Conservation (phyloP, 345 rosid species). For the Anastatica hierochuntica region DNA sequence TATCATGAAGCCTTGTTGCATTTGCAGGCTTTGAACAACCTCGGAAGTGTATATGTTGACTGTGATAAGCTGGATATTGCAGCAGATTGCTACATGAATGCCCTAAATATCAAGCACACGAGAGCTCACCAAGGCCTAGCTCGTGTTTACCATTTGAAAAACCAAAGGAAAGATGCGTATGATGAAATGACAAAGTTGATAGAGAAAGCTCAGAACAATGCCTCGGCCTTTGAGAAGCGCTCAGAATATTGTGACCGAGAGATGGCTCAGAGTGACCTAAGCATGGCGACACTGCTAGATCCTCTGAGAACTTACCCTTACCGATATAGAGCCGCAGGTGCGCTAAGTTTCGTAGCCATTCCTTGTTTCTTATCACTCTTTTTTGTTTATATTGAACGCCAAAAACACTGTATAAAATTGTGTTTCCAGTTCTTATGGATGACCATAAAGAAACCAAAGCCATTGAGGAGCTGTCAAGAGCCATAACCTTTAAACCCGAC, state of each 20-base stretch:
- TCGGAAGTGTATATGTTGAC: constrained; percentile 79
- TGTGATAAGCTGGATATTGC: constrained; percentile 87
- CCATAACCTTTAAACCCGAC: constrained; percentile 80
- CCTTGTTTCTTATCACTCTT: too few relatives aligned
- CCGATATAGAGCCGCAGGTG: constrained; percentile 96
- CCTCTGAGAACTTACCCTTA: constrained; percentile 96
- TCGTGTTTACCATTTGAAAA: constrained; percentile 74
- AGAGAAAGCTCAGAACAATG: constrained; percentile 81
- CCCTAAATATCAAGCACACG: constrained; percentile 90
- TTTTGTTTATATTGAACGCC: too few relatives aligned
- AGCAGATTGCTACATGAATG: constrained; percentile 75
- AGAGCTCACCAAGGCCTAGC: constrained; percentile 97
- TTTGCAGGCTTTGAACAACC: constrained; percentile 80
- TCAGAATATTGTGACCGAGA: constrained; percentile 93
- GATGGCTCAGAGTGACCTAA: constrained; percentile 82
- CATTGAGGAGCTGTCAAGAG: constrained; percentile 69
- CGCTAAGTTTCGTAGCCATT: too few relatives aligned
- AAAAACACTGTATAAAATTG: neutral
- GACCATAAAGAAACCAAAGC: constrained; percentile 91
- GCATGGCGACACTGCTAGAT: constrained; percentile 69
- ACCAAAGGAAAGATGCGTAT: constrained; percentile 73
- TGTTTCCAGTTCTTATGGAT: constrained; percentile 83
- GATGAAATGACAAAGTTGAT: constrained; percentile 97
- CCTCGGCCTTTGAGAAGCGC: constrained; percentile 91
- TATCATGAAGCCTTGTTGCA: constrained; percentile 7